Evolutionary conservation across 306 rosid genomes (phyloP).

Genomic region (Gastrolobium bilobum): DNA sequence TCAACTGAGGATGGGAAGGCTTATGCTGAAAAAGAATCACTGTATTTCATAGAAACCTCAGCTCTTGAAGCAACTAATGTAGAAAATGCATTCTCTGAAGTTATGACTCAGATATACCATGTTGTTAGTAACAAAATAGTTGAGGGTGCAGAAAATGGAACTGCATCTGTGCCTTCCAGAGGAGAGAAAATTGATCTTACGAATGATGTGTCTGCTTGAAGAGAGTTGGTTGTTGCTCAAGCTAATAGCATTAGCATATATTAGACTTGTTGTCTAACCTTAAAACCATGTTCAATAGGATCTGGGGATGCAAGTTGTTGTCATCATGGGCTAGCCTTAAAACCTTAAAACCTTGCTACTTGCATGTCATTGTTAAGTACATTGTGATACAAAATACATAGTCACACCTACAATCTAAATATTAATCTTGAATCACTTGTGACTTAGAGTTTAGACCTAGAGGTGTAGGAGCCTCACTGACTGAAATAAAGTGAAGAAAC

Average conservation of each 20-base stretch:
- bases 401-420: no score
- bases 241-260: constrained; percentile 44
- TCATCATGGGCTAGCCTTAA: not conserved
- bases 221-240: constrained; percentile 77
- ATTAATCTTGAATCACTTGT: no score
- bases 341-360: no score
- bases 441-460: no score
- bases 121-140: constrained; percentile 69
- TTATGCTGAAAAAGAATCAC: no score
- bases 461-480: no score
- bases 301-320: constrained; percentile 10
- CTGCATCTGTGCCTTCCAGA: constrained; percentile 66
- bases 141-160: constrained; percentile 69
- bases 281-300: constrained; percentile 25
- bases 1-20: no score
- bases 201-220: constrained; percentile 66
- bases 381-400: no score
- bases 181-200: constrained; percentile 74
- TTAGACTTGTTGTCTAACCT: not conserved
- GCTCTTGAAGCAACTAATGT: no score
- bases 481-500: no score
- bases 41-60: no score
- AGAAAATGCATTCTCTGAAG: constrained; percentile 49
- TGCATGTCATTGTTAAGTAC: no score
- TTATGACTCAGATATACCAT: constrained; percentile 73